These are phyloP conservation scores for Saccharomycopsis sp. DNA, from an alignment of 805 yeast species.

Conservation along the genomic window DNA sequence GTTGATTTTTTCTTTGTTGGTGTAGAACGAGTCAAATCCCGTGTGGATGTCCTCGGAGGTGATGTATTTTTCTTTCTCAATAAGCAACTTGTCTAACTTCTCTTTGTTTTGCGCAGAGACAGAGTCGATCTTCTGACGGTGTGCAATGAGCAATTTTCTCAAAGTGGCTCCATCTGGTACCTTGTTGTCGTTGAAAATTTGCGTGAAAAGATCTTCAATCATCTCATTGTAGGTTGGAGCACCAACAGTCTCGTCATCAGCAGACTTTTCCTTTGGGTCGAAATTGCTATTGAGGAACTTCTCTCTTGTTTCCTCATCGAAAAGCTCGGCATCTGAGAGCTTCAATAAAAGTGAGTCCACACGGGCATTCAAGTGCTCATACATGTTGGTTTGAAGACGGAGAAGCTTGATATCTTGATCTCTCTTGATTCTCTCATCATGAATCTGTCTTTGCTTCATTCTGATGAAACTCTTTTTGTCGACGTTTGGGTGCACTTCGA, in stretches of 20 bases:
- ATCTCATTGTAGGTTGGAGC: constrained; percentile 73
- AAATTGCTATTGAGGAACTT: constrained; percentile 42
- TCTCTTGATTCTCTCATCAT: constrained; percentile 80
- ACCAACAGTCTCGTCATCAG: constrained; percentile 33
- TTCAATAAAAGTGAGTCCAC: constrained; percentile 54
- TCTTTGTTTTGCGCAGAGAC: constrained; percentile 57
- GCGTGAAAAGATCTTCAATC: constrained; percentile 85
- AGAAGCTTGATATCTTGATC: constrained; percentile 71
- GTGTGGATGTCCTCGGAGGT: constrained; percentile 88
- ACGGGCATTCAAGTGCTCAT: constrained; percentile 62
- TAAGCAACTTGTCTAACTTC: constrained; percentile 58
- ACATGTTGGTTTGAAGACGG: constrained; percentile 75
- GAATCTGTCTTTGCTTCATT: constrained; percentile 97
- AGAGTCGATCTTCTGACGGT: constrained; percentile 62
- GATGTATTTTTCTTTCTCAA: constrained; percentile 69
- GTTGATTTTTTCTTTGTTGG: constrained; percentile 18
- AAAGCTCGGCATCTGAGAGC: constrained; percentile 32
- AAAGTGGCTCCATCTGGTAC: constrained; percentile 38
- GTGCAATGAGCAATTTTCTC: constrained; percentile 43
- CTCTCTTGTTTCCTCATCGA: constrained; percentile 29
- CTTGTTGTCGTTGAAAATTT: constrained; percentile 54
- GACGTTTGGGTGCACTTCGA: constrained; percentile 97
- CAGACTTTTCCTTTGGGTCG: constrained; percentile 53
- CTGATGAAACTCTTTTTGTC: constrained; percentile 87
- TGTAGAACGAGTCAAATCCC: constrained; percentile 57